A percentile compares a stretch with the other conserved stretches of the same genome.
Conservation (phyloP, 139 green algal genomes). For the Coelastrella sp. region DNA sequence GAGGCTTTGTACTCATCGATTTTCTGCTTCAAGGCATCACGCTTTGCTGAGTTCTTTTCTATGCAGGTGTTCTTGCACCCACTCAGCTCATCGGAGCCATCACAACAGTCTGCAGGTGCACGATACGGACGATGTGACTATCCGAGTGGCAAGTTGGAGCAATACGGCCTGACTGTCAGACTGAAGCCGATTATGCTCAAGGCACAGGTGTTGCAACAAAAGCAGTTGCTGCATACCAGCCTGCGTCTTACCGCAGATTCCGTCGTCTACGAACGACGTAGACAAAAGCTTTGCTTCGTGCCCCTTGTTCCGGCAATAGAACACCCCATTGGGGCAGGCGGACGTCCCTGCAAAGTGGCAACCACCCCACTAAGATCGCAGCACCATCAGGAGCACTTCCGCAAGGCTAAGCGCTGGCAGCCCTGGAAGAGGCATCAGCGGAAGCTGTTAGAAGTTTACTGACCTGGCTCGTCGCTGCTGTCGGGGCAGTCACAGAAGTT, state of each 20-base stretch:
- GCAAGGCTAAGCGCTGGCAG: background rate
- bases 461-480: slow-evolving; percentile 94
- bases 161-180: no score
- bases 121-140: background rate
- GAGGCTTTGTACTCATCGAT: slow-evolving; percentile 57
- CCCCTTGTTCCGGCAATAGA: slow-evolving; percentile 92
- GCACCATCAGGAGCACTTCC: background rate
- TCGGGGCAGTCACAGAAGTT: slow-evolving; percentile 97
- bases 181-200: no score
- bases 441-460: background rate
- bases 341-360: slow-evolving; percentile 79
- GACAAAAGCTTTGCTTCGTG: slow-evolving; percentile 76
- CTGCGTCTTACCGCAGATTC: slow-evolving; percentile 84
- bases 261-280: slow-evolving; percentile 93
- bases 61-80: slow-evolving; percentile 90
- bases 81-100: slow-evolving; percentile 86
- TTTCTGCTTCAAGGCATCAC: slow-evolving; percentile 60
- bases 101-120: slow-evolving; percentile 89
- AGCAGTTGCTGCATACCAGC: no score
- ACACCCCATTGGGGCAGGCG: slow-evolving; percentile 85
- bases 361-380: background rate
- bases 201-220: no score
- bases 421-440: no score
- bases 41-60: slow-evolving; percentile 66
- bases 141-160: background rate